Conservation (phyloP, 768 basidiomycete species). For the Udeniomyces megalosporus region DNA sequence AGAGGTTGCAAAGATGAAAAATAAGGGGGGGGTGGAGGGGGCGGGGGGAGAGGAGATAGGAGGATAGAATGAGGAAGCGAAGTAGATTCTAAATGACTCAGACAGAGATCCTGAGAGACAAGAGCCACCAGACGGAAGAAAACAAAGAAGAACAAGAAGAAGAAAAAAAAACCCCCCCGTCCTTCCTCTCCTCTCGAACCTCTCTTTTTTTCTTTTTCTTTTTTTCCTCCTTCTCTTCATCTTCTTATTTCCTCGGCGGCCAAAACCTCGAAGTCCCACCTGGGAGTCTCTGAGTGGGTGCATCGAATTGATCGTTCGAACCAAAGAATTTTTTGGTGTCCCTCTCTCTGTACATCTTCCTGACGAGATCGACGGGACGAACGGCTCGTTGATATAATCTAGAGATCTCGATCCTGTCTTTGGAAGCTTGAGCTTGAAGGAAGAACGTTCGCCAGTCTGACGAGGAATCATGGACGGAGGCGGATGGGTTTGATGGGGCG, state of each 20-base stretch:
- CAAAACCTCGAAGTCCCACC: no score
- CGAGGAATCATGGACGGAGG: neutral
- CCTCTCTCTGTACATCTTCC: neutral
- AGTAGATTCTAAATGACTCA: neutral
- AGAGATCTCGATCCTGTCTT: neutral
- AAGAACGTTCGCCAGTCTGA: neutral
- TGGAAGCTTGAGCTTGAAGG: constrained; percentile 5
- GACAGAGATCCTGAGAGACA: neutral
- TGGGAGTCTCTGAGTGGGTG: no score
- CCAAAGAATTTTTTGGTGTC: no score
- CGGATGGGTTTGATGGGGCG: neutral
- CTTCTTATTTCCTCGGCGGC: no score
- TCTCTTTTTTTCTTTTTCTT: neutral
- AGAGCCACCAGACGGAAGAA: neutral
- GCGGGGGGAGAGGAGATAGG: neutral
- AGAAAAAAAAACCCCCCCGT: neutral
- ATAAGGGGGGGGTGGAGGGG: neutral
- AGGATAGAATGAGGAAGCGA: neutral
- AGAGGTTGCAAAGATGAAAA: neutral
- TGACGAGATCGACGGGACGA: constrained; percentile 1
- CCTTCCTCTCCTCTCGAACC: neutral
- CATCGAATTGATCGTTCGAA: no score
- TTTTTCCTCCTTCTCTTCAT: neutral
- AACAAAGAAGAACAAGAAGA: neutral
- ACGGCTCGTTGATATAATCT: neutral